These are phyloP conservation scores for Streptanthus diversifolius DNA, from an alignment of 345 rosid species.

Conservation along the genomic window DNA sequence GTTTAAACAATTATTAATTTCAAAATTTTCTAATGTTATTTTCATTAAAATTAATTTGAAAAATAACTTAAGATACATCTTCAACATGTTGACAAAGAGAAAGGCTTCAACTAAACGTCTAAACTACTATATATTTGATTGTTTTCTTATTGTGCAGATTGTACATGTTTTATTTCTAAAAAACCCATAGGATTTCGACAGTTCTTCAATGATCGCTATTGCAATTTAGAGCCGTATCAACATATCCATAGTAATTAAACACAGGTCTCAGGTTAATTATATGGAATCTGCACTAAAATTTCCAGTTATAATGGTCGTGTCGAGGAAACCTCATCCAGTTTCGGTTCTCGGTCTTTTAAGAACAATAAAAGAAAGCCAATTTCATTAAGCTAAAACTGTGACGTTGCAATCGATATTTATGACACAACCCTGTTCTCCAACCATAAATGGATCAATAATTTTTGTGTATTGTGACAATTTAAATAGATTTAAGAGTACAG, in stretches of 20 bases:
- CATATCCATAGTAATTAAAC: not conserved
- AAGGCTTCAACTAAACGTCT: not conserved
- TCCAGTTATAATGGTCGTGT: not conserved
- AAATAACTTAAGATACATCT: not conserved
- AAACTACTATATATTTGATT: not conserved
- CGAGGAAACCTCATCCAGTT: not conserved
- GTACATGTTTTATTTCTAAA: not conserved
- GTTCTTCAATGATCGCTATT: not conserved
- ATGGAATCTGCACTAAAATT: not conserved
- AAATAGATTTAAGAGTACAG: not conserved
- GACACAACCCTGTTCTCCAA: constrained; percentile 22
- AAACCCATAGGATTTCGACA: not conserved
- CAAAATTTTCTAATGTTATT: too few relatives aligned
- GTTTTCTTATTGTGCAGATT: not conserved
- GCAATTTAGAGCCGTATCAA: not conserved
- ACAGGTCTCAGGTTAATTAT: not conserved
- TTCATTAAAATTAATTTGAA: not conserved
- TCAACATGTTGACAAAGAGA: not conserved
- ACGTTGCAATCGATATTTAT: constrained; percentile 17
- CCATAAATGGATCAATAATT: constrained; percentile 12
- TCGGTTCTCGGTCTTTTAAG: not conserved
- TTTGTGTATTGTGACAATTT: not conserved
- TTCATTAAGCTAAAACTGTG: constrained; percentile 3
- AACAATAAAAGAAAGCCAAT: constrained; percentile 17
- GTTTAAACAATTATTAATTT: not conserved